Evolutionary conservation across 2,329 filamentous ascomycete species (phyloP).

Genomic region (Coniochaeta pulveracea): DNA sequence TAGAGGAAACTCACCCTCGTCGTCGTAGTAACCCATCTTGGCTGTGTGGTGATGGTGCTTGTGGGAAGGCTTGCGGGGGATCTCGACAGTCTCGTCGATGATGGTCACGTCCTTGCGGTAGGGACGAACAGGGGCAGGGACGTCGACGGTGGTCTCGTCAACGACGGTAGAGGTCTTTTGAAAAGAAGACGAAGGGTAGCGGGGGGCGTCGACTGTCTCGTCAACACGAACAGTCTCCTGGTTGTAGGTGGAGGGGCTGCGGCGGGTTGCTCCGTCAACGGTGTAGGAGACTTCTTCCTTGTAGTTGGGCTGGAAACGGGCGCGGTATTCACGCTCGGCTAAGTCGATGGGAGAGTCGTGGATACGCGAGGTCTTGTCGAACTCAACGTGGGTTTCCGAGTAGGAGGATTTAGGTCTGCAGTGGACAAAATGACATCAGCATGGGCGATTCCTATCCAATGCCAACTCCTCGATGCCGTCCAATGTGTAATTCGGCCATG

Average conservation of each 20-base stretch:
- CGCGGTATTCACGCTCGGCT: conserved; percentile 55
- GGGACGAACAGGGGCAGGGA: conserved; percentile 27
- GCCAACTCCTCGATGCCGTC: no score
- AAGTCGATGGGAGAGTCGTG: conserved; percentile 44
- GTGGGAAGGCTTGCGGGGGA: conserved; percentile 28
- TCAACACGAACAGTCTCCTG: conserved; percentile 19
- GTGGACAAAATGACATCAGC: conserved; percentile 6
- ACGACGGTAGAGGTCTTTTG: conserved; percentile 17
- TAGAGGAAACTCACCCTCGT: conserved; percentile 36
- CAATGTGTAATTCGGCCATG: no score
- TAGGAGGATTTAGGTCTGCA: conserved; percentile 30
- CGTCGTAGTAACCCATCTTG: conserved; percentile 58
- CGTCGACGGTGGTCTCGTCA: conserved; percentile 17
- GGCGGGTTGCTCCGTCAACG: conserved; percentile 27
- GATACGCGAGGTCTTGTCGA: conserved; percentile 40
- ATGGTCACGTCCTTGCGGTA: conserved; percentile 47
- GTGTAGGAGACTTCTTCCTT: conserved; percentile 26
- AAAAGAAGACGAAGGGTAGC: conserved; percentile 20
- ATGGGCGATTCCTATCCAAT: no score
- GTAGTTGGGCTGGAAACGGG: conserved; percentile 44
- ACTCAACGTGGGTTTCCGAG: conserved; percentile 55
- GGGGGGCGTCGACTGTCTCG: conserved; percentile 15
- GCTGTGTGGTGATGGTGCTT: conserved; percentile 26
- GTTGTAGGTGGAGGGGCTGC: conserved; percentile 26
- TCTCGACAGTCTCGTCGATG: conserved; percentile 56